Percentiles rank a stretch among this genome's conserved stretches.
phyloP scores from a whole-genome alignment of 257 asterid species.

The Echium plantagineum region DNA sequence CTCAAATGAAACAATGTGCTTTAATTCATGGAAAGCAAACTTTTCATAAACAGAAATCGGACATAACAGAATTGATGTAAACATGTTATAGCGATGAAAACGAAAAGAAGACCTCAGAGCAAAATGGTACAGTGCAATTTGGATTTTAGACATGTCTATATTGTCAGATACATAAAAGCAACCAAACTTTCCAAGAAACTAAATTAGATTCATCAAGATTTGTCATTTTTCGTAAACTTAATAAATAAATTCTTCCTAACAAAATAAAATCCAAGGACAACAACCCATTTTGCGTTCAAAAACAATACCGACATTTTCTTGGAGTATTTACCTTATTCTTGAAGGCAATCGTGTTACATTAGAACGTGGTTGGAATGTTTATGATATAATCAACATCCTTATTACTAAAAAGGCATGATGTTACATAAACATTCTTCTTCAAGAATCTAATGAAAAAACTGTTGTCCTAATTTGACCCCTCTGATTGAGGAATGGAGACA shows the following conservation, averaged over 20 bases:
- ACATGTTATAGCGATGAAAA: no score
- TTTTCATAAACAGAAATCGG: no score
- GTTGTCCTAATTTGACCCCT: no score
- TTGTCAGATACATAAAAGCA: no score
- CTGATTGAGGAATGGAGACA: not conserved
- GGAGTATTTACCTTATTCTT: not conserved
- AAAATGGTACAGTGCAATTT: no score
- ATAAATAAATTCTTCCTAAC: no score
- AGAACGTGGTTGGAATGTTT: not conserved
- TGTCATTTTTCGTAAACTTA: no score
- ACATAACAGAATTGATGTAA: no score
- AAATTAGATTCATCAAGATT: conserved; percentile 1
- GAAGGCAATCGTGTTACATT: not conserved
- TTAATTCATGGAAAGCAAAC: no score
- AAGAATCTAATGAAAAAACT: not conserved
- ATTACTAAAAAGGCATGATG: not conserved
- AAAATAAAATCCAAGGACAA: not conserved
- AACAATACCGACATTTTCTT: no score
- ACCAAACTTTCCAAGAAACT: conserved; percentile 1
- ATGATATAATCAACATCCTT: not conserved
- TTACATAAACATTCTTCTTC: not conserved
- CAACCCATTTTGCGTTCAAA: not conserved
- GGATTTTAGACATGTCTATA: no score
- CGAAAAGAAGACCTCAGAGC: no score
- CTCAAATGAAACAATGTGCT: not conserved